Evolutionary conservation across 176 grass and related monocot genomes (phyloP), one percentile per base, ranked within the genome.

Genomic region (Oryza nivara): DNA sequence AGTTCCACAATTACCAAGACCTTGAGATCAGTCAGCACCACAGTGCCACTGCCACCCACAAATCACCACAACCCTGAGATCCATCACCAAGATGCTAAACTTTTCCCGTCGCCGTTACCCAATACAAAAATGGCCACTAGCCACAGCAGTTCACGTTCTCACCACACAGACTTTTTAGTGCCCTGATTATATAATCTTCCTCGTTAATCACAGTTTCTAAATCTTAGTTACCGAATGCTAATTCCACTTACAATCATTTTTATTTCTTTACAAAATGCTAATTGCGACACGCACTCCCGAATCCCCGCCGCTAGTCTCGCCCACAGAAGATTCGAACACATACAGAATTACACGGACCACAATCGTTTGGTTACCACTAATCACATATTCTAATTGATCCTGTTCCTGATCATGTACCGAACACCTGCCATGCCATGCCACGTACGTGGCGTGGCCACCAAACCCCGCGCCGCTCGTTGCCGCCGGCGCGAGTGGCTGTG

Each of bases 291-390:
- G 73, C 67, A 9, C 10, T 0, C 56, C 83, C 44, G 40, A 2
- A 58, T 77, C 71, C 0, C 8, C 78, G 83, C 72, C 88, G 83
- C 78, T 51, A 82, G 73, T 72, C 56, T 13, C 73, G 88, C 65
- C 17, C 54, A 23, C 34, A 25, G 11, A 11, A 15, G 77, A 11
- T 20, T 19, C 25, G 22, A 15, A 36, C 67, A 20, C 10, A 73
- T 34, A 67, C 72, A 35, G 35, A 45, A 79, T 65, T 41, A 38
- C 40, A 28, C 19, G 19, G 54, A 34, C 7, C 83, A 58, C 19
- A 73, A 73, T 82, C 77, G 34, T 23, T 23, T 0, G 34, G 0
- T 47, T 11, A 12, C 77, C 65, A 23, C 41, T 15, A 72, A 58
- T 46, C 47, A 1, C 9, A 28, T 84, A 78, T 68, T 78, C 74